Percentiles rank a stretch among this genome's conserved stretches.
Evolutionary conservation across 768 basidiomycete genomes (phyloP).

Genomic region (Sporobolomyces roseus): DNA sequence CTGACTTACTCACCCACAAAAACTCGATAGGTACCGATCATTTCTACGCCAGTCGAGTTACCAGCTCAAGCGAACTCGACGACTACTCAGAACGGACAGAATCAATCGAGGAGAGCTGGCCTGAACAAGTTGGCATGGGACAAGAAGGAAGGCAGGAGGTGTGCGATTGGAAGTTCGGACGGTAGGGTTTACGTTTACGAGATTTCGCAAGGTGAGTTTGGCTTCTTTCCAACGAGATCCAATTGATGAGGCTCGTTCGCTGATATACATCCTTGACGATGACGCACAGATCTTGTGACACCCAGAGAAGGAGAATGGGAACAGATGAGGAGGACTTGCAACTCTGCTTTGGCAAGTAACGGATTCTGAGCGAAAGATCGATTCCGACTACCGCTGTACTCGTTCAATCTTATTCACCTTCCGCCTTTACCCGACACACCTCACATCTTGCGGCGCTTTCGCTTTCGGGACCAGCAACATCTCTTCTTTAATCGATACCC

Average conservation of each 20-base stretch:
- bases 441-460: too few species aligned
- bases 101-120: conserved; percentile 55
- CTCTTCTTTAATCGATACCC: too few species aligned
- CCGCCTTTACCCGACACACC: too few species aligned
- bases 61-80: conserved; percentile 52
- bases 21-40: conserved; percentile 69
- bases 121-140: conserved; percentile 98
- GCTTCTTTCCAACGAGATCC: background rate
- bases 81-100: too few species aligned
- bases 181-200: conserved; percentile 92
- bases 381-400: too few species aligned
- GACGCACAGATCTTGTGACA: conserved; percentile 7
- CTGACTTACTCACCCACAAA: background rate
- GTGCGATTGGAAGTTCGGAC: conserved; percentile 84
- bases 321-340: conserved; percentile 34
- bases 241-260: too few species aligned
- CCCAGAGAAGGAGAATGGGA: conserved; percentile 38
- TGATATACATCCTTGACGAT: too few species aligned
- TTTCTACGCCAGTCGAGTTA: conserved; percentile 62
- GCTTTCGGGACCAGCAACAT: too few species aligned
- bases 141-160: conserved; percentile 81
- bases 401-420: too few species aligned
- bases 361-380: conserved; percentile 8
- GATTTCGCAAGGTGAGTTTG: conserved; percentile 51
- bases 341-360: conserved; percentile 6